Base-by-base conservation (phyloP, 768 basidiomycete genomes). In the Strobilomyces echinocephalus region DNA sequence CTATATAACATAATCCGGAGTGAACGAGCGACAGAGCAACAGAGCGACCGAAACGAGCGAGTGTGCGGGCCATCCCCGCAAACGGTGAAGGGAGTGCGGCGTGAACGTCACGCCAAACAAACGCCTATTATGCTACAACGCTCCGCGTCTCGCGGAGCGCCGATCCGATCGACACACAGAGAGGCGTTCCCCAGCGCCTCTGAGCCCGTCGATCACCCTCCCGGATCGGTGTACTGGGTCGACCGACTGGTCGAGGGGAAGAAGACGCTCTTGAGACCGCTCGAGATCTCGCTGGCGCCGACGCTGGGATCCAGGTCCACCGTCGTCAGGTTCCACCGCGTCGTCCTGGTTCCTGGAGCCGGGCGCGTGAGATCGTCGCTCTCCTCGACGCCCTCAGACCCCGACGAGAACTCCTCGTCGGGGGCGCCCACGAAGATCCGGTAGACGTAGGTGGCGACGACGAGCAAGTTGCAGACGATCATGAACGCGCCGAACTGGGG, bases 381-480 rank as follows among this genome's bases (percentile, higher is more conserved):
- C 24, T 24, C 24, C 4, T 21, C 20, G 20, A 36, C 12, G 14
- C 11, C 30, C 1, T 46, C 31, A 14, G 46, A 18, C 9, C 1
- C 16, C 8, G 42, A 43, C 7, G 31, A 6, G 33, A 34, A 4
- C 6, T 46, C 20, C 1, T 34, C 40, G 18, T 38, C 15, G 21
- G 33, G 9, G 12, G 46, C 24, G 18, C 6, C 15, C 42, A 34
- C 5, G 36, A 53, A 20, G 8, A 46, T 44, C 7, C 54, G 49
- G 33, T 62, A 62, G 11, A 49, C 4, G 21, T 56, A 59, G 0
- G 61, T 59, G 18, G 58, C 52, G 8, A 54, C 43, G 34, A 54
- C 54, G 10, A 59, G 50, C 45, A 62, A 33, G 24, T 62, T 59
- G 14, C 61, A 62, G 8, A 52, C 26, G 8, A 59, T 48, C 21